Conservation (phyloP, 805 yeast species). For the Starmerella powellii region DNA sequence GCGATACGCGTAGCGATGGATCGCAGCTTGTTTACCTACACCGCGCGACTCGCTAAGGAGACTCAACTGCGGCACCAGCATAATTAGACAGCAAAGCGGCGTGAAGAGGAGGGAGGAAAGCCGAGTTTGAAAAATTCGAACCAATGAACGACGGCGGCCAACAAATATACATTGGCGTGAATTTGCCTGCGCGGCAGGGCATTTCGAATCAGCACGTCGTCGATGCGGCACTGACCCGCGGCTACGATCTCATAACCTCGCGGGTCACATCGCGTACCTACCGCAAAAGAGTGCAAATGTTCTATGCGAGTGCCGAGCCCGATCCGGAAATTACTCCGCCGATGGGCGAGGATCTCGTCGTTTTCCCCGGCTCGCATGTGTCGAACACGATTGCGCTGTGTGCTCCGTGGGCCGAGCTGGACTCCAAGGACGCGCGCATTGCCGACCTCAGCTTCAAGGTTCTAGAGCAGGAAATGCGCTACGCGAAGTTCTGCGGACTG, state of each 20-base stretch:
- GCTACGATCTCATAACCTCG: slow-evolving; percentile 43
- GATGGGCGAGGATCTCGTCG: slow-evolving; percentile 33
- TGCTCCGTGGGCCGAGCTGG: slow-evolving; percentile 62
- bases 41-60: too few species aligned
- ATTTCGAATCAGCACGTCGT: slow-evolving; percentile 24
- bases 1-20: too few species aligned
- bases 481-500: slow-evolving; percentile 49
- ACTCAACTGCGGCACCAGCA: too few species aligned
- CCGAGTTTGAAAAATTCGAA: background rate
- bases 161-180: slow-evolving; percentile 27
- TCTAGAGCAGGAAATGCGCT: slow-evolving; percentile 43
- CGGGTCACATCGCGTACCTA: slow-evolving; percentile 41
- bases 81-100: background rate
- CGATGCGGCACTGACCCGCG: slow-evolving; percentile 29
- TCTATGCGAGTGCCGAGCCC: slow-evolving; percentile 12
- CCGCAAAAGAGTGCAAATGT: slow-evolving; percentile 23
- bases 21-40: too few species aligned
- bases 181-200: slow-evolving; percentile 28
- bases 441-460: slow-evolving; percentile 48
- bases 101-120: background rate
- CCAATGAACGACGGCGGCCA: background rate
- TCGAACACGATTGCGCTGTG: slow-evolving; percentile 41
- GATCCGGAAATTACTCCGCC: slow-evolving; percentile 25
- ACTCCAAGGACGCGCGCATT: slow-evolving; percentile 38
- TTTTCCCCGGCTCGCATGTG: slow-evolving; percentile 35